These are phyloP conservation scores for Acmispon strigosus DNA, from an alignment of 306 rosid species.

Conservation along the genomic window DNA sequence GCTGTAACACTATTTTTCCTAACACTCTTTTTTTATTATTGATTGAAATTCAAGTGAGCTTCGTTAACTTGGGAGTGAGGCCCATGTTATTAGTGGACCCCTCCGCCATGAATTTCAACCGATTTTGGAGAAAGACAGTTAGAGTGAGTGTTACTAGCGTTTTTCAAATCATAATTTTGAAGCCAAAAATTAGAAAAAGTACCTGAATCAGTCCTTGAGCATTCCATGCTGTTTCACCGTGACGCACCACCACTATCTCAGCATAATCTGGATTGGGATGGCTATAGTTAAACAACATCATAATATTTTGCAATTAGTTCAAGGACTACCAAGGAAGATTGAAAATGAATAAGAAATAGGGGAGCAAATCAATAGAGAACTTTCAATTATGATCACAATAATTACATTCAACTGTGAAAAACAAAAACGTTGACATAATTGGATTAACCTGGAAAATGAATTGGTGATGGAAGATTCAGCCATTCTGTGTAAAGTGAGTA, in stretches of 20 bases:
- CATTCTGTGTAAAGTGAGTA: not conserved
- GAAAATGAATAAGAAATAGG: not conserved
- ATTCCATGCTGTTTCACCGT: constrained; percentile 94
- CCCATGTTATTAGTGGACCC: no score
- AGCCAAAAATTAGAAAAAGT: not conserved
- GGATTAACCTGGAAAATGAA: constrained; percentile 44
- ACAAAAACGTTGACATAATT: not conserved
- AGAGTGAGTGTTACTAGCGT: no score
- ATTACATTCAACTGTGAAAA: not conserved
- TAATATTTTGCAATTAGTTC: constrained; percentile 16
- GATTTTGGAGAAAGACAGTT: no score
- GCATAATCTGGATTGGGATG: constrained; percentile 37
- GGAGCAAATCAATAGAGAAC: not conserved
- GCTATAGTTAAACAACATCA: constrained; percentile 28
- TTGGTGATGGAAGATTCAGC: constrained; percentile 33
- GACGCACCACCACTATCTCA: constrained; percentile 79
- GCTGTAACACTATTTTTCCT: no score
- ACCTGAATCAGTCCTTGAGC: constrained; percentile 76
- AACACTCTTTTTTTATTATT: no score
- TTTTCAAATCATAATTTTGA: not conserved
- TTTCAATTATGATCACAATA: not conserved
- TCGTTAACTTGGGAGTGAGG: no score
- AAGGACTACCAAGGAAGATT: not conserved
- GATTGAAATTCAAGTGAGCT: no score
- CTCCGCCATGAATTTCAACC: no score